Evolutionary conservation across 208 protist genomes (phyloP).

Genomic region (Leishmania tropica): DNA sequence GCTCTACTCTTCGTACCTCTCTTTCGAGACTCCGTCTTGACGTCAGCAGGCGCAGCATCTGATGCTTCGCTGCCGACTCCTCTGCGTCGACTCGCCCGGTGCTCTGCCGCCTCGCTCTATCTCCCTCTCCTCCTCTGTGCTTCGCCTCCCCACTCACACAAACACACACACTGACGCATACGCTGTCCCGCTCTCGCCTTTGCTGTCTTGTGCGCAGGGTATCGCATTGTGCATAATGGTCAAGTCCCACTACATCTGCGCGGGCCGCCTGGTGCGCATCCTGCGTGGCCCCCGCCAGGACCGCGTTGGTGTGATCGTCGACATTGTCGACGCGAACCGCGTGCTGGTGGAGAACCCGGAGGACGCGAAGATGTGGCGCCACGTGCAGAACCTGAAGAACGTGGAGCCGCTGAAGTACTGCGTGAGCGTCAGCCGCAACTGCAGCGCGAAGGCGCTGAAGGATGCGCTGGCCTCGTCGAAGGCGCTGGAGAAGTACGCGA

Average conservation of each 20-base stretch:
- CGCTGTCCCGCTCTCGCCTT: neutral
- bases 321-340: slow-evolving; percentile 91
- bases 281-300: slow-evolving; percentile 63
- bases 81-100: neutral
- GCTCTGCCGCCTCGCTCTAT: neutral
- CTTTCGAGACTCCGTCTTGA: neutral
- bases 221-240: slow-evolving; percentile 54
- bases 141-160: neutral
- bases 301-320: slow-evolving; percentile 77
- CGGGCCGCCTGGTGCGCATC: slow-evolving; percentile 64
- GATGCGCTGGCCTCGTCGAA: slow-evolving; percentile 66
- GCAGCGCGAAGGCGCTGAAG: slow-evolving; percentile 79
- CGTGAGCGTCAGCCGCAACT: slow-evolving; percentile 67
- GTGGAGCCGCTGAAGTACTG: slow-evolving; percentile 84
- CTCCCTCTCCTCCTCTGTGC: neutral
- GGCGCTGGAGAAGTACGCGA: slow-evolving; percentile 86
- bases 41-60: neutral
- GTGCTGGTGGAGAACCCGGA: slow-evolving; percentile 90
- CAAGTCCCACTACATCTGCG: slow-evolving; percentile 64
- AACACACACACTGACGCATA: slow-evolving; percentile 7
- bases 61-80: slow-evolving; percentile 1
- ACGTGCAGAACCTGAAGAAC: slow-evolving; percentile 91
- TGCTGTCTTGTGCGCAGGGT: slow-evolving; percentile 19
- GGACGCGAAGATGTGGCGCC: slow-evolving; percentile 91
- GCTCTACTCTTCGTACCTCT: neutral